Conservation (phyloP, 441 rosid species). For the Adansonia madagascariensis region DNA sequence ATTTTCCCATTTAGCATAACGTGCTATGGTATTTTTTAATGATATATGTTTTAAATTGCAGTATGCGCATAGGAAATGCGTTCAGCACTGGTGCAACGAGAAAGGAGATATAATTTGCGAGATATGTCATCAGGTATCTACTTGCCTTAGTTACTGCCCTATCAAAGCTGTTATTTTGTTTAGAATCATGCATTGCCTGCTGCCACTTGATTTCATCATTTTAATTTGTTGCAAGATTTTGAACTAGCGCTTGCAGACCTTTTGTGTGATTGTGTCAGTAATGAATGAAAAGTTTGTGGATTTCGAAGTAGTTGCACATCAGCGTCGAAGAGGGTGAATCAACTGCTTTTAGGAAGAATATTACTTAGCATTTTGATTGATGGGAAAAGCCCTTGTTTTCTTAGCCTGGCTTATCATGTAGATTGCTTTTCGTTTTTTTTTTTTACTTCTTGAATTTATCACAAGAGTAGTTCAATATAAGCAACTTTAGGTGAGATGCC, state of each 20-base stretch:
- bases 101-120: constrained; percentile 83
- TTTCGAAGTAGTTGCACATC: background rate
- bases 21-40: background rate
- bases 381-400: background rate
- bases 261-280: background rate
- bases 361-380: background rate
- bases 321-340: background rate
- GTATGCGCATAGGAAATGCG: constrained; percentile 89
- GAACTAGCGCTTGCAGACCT: background rate
- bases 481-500: background rate
- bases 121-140: constrained; percentile 54
- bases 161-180: background rate
- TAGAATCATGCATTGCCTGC: background rate
- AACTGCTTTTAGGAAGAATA: constrained; percentile 7
- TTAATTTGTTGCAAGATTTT: constrained; percentile 14
- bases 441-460: background rate
- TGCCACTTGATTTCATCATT: background rate
- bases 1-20: background rate
- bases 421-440: background rate
- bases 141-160: background rate
- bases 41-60: constrained; percentile 36
- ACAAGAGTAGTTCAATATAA: background rate
- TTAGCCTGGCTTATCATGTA: background rate
- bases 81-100: constrained; percentile 94
- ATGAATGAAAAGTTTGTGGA: background rate